A percentile compares a stretch with the other conserved stretches of the same genome.
Conservation (phyloP, 148 eudicot genomes). For the Chenopodium quinoa region DNA sequence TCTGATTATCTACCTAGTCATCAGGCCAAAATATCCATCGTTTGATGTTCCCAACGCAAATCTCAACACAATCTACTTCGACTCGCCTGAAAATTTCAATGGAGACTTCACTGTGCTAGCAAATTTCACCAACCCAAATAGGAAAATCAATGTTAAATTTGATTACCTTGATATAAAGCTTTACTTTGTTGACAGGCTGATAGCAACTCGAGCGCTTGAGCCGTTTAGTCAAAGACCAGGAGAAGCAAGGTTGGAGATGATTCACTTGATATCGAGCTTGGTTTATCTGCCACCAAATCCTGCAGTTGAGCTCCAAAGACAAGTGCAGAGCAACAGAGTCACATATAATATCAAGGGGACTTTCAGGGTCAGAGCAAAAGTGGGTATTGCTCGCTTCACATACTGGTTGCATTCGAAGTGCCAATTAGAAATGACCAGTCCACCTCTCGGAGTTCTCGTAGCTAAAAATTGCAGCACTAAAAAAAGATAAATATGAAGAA, state of each 20-base stretch:
- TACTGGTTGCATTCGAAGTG: conserved; percentile 69
- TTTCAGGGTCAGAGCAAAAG: conserved; percentile 53
- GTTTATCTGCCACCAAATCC: conserved; percentile 67
- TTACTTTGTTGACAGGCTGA: conserved; percentile 52
- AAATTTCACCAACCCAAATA: conserved; percentile 79
- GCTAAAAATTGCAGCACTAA: conserved; percentile 58
- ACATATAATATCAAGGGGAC: conserved; percentile 52
- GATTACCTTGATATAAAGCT: conserved; percentile 54
- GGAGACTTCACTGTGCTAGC: conserved; percentile 69
- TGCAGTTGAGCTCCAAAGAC: conserved; percentile 59
- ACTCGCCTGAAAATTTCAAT: conserved; percentile 60
- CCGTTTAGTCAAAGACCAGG: conserved; percentile 55
- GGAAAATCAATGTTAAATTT: conserved; percentile 52
- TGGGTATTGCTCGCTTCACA: conserved; percentile 49
- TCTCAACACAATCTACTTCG: conserved; percentile 65
- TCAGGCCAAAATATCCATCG: conserved; percentile 60
- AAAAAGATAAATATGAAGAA: conserved; percentile 37
- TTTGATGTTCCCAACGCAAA: conserved; percentile 71
- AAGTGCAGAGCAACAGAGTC: conserved; percentile 60
- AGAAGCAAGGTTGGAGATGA: conserved; percentile 39
- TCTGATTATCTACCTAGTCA: conserved; percentile 47
- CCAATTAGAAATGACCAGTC: conserved; percentile 75
- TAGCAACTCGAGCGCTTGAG: conserved; percentile 47
- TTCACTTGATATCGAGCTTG: conserved; percentile 74
- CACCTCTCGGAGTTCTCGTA: conserved; percentile 64